Conservation (phyloP, 2,329 filamentous ascomycete genomes). For the Diaporthe ampelina region DNA sequence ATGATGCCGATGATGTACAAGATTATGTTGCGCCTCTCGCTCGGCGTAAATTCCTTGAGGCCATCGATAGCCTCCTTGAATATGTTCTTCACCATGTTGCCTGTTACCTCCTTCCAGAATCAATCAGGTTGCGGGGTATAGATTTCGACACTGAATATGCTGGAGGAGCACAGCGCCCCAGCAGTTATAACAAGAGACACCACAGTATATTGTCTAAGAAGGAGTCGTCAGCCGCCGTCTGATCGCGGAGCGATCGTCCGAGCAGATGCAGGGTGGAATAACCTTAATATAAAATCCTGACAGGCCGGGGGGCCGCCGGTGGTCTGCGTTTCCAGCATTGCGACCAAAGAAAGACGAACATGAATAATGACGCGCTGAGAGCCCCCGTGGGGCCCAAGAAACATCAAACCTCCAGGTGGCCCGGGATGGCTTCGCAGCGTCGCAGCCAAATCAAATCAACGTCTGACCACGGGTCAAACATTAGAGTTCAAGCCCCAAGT, state of each 20-base stretch:
- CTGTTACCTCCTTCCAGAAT: neutral
- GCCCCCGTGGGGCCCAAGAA: neutral
- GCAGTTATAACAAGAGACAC: neutral
- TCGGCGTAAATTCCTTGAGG: conserved; percentile 44
- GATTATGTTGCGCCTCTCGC: conserved; percentile 60
- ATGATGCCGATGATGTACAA: conserved; percentile 65
- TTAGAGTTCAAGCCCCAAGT: conserved; percentile 6
- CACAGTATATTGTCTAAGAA: neutral
- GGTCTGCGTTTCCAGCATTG: neutral
- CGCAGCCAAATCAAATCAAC: conserved; percentile 18
- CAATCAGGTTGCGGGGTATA: neutral
- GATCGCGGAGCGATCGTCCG: neutral
- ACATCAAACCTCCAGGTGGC: conserved; percentile 12
- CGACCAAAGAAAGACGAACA: neutral
- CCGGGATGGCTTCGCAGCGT: conserved; percentile 26
- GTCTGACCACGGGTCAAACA: conserved; percentile 2
- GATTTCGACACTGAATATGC: neutral
- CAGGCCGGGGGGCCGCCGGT: conserved; percentile 10
- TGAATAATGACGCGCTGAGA: conserved; percentile 5
- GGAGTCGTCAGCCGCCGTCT: conserved; percentile 21
- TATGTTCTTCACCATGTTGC: conserved; percentile 14
- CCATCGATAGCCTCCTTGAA: conserved; percentile 35
- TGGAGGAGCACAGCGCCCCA: conserved; percentile 8
- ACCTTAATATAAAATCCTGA: conserved; percentile 3
- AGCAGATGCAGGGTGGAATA: conserved; percentile 14